Conservation (phyloP, 129 eudicot species). For the Chrysanthemum seticuspe region DNA sequence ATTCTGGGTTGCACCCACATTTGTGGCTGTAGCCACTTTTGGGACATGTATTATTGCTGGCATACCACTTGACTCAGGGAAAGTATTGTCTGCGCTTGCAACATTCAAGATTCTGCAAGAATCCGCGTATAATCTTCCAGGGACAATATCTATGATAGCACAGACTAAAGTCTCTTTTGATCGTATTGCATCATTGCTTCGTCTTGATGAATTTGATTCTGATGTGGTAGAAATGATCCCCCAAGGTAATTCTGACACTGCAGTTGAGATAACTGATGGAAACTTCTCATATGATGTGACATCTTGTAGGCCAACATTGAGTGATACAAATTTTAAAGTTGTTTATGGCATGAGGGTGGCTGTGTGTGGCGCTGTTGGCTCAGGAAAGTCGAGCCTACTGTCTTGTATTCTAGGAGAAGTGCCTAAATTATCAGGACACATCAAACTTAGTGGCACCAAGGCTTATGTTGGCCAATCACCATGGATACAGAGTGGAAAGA, state of each 20-base stretch:
- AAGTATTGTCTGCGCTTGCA: slow-evolving; percentile 79
- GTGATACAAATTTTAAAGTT: slow-evolving; percentile 49
- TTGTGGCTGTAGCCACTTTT: slow-evolving; percentile 69
- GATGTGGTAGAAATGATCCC: slow-evolving; percentile 60
- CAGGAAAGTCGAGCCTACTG: slow-evolving; percentile 84
- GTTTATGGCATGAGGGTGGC: slow-evolving; percentile 73
- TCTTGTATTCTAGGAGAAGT: slow-evolving; percentile 82
- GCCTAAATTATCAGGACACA: slow-evolving; percentile 61
- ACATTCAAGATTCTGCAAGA: slow-evolving; percentile 82
- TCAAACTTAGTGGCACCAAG: slow-evolving; percentile 60
- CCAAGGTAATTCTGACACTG: slow-evolving; percentile 29
- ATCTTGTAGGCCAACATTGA: slow-evolving; percentile 47
- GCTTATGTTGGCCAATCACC: slow-evolving; percentile 90
- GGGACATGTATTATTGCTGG: slow-evolving; percentile 64
- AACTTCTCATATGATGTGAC: slow-evolving; percentile 62
- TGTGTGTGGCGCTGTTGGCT: slow-evolving; percentile 81
- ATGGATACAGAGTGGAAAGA: slow-evolving; percentile 95
- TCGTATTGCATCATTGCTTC: slow-evolving; percentile 66
- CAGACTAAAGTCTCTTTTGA: slow-evolving; percentile 91
- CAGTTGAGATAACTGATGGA: slow-evolving; percentile 63
- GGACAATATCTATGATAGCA: slow-evolving; percentile 57
- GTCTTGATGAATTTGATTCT: slow-evolving; percentile 58
- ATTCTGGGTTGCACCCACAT: slow-evolving; percentile 85
- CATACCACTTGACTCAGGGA: slow-evolving; percentile 83
- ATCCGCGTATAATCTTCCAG: slow-evolving; percentile 64